Percentiles rank a stretch among this genome's conserved stretches.
Conservation (phyloP, 2,329 filamentous ascomycete genomes). For the Aspergillus sergii region DNA sequence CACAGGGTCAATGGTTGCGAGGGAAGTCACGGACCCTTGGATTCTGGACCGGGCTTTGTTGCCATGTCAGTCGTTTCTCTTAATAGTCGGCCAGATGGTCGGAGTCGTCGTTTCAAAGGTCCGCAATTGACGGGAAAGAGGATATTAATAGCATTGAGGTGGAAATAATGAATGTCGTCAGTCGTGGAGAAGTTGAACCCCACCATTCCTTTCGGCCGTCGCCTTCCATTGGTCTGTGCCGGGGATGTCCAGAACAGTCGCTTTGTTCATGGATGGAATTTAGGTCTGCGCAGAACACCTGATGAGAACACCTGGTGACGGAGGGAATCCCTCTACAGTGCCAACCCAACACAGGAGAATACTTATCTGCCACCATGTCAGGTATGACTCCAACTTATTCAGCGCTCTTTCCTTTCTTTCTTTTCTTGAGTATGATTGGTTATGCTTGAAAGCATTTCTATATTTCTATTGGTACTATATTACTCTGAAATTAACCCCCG, state of each 20-base stretch:
- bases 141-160: conserved; percentile 22
- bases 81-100: not conserved
- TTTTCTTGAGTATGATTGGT: not conserved
- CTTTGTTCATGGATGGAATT: not conserved
- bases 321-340: no score
- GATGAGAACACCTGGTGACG: not conserved
- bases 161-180: conserved; percentile 26
- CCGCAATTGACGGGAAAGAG: conserved; percentile 11
- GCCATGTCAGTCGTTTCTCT: conserved; percentile 14
- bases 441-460: not conserved
- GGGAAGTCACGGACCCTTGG: conserved; percentile 22
- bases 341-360: no score
- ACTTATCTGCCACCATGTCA: no score
- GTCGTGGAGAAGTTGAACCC: conserved; percentile 19
- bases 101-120: conserved; percentile 7
- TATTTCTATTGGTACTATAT: not conserved
- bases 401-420: not conserved
- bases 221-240: conserved; percentile 16
- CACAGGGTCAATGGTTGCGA: not conserved
- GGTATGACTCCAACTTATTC: not conserved
- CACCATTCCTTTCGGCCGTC: conserved; percentile 13
- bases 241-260: conserved; percentile 10
- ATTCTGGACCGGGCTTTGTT: conserved; percentile 11
- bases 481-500: not conserved
- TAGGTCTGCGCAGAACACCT: not conserved